phyloP scores from a whole-genome alignment of 2,329 filamentous ascomycete species.

The Fusarium cyanostomum region DNA sequence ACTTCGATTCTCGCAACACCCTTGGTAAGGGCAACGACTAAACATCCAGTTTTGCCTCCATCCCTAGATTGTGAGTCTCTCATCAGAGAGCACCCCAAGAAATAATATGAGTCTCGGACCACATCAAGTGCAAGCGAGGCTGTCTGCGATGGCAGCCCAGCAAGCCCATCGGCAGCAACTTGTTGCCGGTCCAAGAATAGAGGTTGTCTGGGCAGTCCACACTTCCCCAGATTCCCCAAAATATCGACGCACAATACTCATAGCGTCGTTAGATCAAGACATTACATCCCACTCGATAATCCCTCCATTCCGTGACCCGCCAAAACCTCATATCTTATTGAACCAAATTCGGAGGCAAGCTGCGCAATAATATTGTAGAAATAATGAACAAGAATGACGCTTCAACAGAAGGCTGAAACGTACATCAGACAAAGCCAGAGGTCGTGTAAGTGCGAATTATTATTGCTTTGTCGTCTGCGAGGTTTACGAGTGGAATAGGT shows the following conservation, averaged over 20 bases:
- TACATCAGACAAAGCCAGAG: conserved; percentile 9
- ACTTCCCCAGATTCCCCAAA: conserved; percentile 6
- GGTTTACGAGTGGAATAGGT: conserved; percentile 89
- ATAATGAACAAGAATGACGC: conserved; percentile 39
- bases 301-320: conserved; percentile 25
- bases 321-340: conserved; percentile 35
- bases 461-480: conserved; percentile 17
- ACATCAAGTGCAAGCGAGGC: not conserved
- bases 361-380: conserved; percentile 36
- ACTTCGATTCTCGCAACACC: not conserved
- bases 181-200: not conserved
- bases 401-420: conserved; percentile 15
- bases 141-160: conserved; percentile 8
- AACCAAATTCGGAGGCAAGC: conserved; percentile 28
- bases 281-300: conserved; percentile 38
- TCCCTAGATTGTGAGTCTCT: conserved; percentile 8
- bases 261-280: conserved; percentile 42
- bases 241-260: conserved; percentile 40
- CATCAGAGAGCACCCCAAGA: not conserved
- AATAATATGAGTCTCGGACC: conserved; percentile 9
- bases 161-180: conserved; percentile 11
- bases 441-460: conserved; percentile 34
- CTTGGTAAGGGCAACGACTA: not conserved
- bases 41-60: conserved; percentile 19
- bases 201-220: conserved; percentile 2